These are phyloP conservation scores for Takakia lepidozioides DNA, from an alignment of 225 moss, liverwort and hornwort species.

Conservation along the genomic window DNA sequence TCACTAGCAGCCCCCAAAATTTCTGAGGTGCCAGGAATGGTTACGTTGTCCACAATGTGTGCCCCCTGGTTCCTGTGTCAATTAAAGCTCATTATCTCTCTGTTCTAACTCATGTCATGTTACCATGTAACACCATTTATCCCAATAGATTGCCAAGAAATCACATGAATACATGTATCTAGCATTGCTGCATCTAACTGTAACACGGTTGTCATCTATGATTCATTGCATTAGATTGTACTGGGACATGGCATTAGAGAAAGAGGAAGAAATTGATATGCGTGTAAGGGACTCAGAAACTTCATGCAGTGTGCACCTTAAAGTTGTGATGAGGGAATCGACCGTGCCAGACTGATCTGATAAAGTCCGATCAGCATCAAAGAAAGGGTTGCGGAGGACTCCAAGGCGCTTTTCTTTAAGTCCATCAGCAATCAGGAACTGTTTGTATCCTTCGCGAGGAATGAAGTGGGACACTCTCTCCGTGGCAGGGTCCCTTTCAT, in stretches of 20 bases:
- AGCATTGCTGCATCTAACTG: too few relatives aligned
- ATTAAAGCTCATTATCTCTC: too few relatives aligned
- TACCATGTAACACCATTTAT: too few relatives aligned
- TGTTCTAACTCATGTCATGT: too few relatives aligned
- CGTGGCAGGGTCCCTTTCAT: conserved; percentile 11
- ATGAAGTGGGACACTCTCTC: conserved; percentile 3
- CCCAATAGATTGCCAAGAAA: too few relatives aligned
- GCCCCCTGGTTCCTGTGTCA: too few relatives aligned
- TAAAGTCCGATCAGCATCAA: neutral
- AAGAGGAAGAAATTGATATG: neutral
- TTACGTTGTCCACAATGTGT: conserved; percentile 15
- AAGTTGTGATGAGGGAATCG: conserved; percentile 5
- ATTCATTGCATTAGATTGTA: too few relatives aligned
- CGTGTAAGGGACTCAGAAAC: neutral
- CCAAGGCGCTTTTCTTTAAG: conserved; percentile 19
- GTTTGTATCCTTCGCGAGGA: conserved; percentile 17
- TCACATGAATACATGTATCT: too few relatives aligned
- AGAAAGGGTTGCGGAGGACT: conserved; percentile 11
- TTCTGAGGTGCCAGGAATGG: conserved; percentile 4
- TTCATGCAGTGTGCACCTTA: too few relatives aligned
- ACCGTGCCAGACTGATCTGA: conserved; percentile 5
- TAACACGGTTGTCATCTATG: too few relatives aligned
- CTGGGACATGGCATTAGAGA: too few relatives aligned
- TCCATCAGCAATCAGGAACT: too few relatives aligned
- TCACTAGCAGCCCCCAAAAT: neutral